phyloP scores from a whole-genome alignment of 2,329 filamentous ascomycete genomes.

The Nakataea oryzae region DNA sequence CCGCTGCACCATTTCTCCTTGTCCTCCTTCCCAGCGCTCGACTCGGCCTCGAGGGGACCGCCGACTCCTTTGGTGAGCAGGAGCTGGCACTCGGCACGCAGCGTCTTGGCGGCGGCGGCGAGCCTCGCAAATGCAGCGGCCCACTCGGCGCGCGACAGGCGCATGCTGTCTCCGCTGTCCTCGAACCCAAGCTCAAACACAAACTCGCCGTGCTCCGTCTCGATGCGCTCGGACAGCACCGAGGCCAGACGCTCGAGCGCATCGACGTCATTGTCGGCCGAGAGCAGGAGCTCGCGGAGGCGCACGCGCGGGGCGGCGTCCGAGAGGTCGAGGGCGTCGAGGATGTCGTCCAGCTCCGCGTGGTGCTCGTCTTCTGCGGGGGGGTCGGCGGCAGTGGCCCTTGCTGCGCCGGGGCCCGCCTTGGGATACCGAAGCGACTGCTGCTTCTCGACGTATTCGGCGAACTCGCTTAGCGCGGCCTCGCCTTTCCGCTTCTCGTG shows the following conservation, averaged over 20 bases:
- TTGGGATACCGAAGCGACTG: slow-evolving; percentile 60
- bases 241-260: slow-evolving; percentile 52
- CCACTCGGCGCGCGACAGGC: slow-evolving; percentile 66
- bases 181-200: slow-evolving; percentile 90
- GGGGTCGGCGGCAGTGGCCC: slow-evolving; percentile 14
- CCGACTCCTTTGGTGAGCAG: slow-evolving; percentile 88
- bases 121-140: slow-evolving; percentile 58
- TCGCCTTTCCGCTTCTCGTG: slow-evolving; percentile 83
- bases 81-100: slow-evolving; percentile 67
- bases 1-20: slow-evolving; percentile 70
- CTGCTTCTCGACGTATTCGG: slow-evolving; percentile 93
- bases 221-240: slow-evolving; percentile 57
- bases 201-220: slow-evolving; percentile 79
- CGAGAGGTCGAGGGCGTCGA: slow-evolving; percentile 74
- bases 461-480: slow-evolving; percentile 86
- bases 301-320: slow-evolving; percentile 59
- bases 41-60: slow-evolving; percentile 60
- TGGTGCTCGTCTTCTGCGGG: slow-evolving; percentile 41
- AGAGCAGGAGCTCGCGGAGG: slow-evolving; percentile 67
- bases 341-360: slow-evolving; percentile 81
- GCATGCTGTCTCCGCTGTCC: slow-evolving; percentile 79
- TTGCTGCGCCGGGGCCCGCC: slow-evolving; percentile 14
- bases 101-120: slow-evolving; percentile 49
- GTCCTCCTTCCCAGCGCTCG: slow-evolving; percentile 51
- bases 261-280: slow-evolving; percentile 46